Evolutionary conservation across 2,329 filamentous ascomycete genomes (phyloP), one percentile per base, ranked within the genome.

Genomic region (Cladophialophora chaetospira): DNA sequence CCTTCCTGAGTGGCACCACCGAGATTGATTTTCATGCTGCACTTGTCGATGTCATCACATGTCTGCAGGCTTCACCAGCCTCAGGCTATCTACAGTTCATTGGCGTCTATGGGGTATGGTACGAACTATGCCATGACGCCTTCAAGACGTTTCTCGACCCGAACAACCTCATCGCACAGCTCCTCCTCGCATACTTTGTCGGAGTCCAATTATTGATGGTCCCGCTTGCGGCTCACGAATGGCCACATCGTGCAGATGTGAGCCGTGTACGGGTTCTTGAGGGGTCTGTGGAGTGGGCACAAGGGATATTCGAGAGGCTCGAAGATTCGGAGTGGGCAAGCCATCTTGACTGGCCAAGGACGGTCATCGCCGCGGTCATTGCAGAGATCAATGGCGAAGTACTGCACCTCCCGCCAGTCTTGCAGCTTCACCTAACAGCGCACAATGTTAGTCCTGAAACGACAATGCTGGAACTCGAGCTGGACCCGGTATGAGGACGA

Each of bases 111-210:
- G 72, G 71, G 53, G 57, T 66, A 3, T 73, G 77, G 31, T 73
- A 74, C 23, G 58, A 67, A 4, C 71, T 77, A 67, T 69, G 69
- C 2, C 70, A 75, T 44, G 68, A 70, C 2, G 65, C 72, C 15
- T 79, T 80, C 57, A 69, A 72, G 38, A 66, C 68, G 1, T 78
- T 80, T 64, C 70, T 79, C 55, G 68, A 75, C 38, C 69, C 74
- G 0, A 64, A 66, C 35, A 79, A 80, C 50, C 65, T 65, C 42
- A 60, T 75, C 3, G 70, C 75, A 1, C 75, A 74, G 25, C 72
- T 79, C 3, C 65, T 80, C 4, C 69, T 79, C 4, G 69, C 73
- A 5, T 76, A 79, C 61, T 79, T 78, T 62, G 71, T 80, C n/a
- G 71, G 74, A 1, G 63, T 79, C 0, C 75, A 79, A 49, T 68